Evolutionary conservation across 1,139 yeast genomes (phyloP).

Genomic region (Sugiyamaella castrensis): DNA sequence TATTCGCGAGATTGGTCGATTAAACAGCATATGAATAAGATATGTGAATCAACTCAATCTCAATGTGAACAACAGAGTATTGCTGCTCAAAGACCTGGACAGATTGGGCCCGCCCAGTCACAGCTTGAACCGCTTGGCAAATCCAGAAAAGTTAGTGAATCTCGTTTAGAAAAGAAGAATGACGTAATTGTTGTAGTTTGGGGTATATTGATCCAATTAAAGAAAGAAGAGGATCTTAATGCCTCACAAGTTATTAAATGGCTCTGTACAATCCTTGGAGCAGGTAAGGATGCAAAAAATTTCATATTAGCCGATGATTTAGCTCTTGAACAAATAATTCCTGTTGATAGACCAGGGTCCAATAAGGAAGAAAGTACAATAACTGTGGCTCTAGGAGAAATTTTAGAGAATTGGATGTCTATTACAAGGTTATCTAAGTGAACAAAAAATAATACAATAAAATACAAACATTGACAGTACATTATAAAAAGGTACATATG

Average conservation of each 20-base stretch:
- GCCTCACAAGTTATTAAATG: constrained; percentile 7
- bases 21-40: too few relatives aligned
- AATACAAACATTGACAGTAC: too few relatives aligned
- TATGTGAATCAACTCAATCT: too few relatives aligned
- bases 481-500: too few relatives aligned
- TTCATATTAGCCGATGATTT: constrained; percentile 8
- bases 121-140: too few relatives aligned
- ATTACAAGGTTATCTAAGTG: background rate
- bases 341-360: background rate
- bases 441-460: background rate
- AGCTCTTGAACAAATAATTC: constrained; percentile 10
- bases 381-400: background rate
- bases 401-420: constrained; percentile 9
- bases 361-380: background rate
- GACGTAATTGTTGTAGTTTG: constrained; percentile 8
- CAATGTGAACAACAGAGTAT: too few relatives aligned
- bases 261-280: constrained; percentile 12
- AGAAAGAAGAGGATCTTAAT: constrained; percentile 7
- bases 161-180: background rate
- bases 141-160: too few relatives aligned
- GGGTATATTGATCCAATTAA: constrained; percentile 14
- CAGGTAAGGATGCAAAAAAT: background rate
- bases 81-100: too few relatives aligned
- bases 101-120: too few relatives aligned
- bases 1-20: constrained; percentile 10